Conservation (phyloP, 257 asterid genomes). For the Solanum etuberosum region DNA sequence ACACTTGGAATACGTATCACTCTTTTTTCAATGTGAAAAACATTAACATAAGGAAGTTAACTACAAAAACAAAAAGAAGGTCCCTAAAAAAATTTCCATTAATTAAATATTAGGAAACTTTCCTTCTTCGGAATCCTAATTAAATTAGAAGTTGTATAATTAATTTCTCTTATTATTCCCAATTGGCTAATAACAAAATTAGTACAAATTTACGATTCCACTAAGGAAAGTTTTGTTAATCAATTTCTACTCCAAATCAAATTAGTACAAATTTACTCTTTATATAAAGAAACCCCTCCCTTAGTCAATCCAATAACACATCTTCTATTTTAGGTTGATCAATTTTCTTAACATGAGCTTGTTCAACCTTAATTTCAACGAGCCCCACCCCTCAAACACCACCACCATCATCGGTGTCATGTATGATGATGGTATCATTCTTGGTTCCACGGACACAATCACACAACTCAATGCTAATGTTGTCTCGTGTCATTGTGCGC, state of each 20-base stretch:
- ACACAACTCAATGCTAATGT: background rate
- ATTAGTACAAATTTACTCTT: background rate
- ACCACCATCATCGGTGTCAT: background rate
- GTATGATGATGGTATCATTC: background rate
- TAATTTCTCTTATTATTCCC: no score
- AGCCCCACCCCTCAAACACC: background rate
- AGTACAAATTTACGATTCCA: background rate
- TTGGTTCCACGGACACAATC: background rate
- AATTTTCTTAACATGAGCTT: background rate
- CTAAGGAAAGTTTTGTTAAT: background rate
- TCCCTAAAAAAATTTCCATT: no score
- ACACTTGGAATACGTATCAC: no score
- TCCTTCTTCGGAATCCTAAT: no score
- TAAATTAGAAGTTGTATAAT: no score
- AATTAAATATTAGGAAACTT: no score
- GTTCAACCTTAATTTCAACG: background rate
- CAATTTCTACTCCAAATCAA: background rate
- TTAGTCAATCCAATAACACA: background rate
- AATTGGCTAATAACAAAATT: no score
- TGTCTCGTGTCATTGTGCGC: background rate
- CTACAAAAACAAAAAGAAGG: no score
- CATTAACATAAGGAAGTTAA: no score
- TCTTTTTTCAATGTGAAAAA: no score
- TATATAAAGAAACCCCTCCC: background rate
- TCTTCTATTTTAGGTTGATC: background rate